Percentiles rank a stretch among this genome's conserved stretches.
Evolutionary conservation across 805 yeast genomes (phyloP).

Genomic region (Yarrowia hollandica): DNA sequence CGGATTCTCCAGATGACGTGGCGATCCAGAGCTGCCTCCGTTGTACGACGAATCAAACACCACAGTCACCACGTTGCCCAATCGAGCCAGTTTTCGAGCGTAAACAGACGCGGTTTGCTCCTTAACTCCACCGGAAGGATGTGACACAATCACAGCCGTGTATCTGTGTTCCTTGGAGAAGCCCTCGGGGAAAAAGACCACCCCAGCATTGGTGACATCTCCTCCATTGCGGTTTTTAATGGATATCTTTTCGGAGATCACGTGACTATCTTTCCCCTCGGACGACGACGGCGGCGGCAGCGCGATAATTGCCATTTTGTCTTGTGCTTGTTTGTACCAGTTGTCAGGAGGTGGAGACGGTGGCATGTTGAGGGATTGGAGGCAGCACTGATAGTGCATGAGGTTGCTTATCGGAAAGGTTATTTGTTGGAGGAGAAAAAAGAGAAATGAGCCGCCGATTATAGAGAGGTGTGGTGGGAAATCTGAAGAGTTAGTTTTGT

Average conservation of each 20-base stretch:
- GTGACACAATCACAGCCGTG: constrained; percentile 30
- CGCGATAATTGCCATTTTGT: constrained; percentile 3
- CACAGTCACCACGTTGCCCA: constrained; percentile 25
- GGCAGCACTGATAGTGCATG: no score
- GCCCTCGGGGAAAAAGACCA: constrained; percentile 2
- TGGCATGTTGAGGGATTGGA: no score
- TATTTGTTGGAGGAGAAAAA: no score
- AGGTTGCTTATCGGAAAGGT: no score
- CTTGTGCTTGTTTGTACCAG: constrained; percentile 2
- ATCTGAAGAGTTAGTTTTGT: no score
- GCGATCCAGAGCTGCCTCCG: constrained; percentile 32
- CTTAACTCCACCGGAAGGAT: constrained; percentile 31
- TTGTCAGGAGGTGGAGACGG: no score
- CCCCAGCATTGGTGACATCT: neutral
- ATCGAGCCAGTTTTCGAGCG: constrained; percentile 28
- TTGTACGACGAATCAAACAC: constrained; percentile 32
- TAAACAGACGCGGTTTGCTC: constrained; percentile 32
- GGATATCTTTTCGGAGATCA: neutral
- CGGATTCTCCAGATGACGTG: constrained; percentile 31
- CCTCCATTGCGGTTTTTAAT: neutral
- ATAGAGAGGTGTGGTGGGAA: no score
- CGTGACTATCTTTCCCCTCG: neutral
- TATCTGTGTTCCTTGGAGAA: constrained; percentile 29
- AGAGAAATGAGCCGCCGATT: no score
- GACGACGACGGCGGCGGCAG: constrained; percentile 2